Evolutionary conservation across 306 rosid genomes (phyloP).

Genomic region (Fragaria iinumae): DNA sequence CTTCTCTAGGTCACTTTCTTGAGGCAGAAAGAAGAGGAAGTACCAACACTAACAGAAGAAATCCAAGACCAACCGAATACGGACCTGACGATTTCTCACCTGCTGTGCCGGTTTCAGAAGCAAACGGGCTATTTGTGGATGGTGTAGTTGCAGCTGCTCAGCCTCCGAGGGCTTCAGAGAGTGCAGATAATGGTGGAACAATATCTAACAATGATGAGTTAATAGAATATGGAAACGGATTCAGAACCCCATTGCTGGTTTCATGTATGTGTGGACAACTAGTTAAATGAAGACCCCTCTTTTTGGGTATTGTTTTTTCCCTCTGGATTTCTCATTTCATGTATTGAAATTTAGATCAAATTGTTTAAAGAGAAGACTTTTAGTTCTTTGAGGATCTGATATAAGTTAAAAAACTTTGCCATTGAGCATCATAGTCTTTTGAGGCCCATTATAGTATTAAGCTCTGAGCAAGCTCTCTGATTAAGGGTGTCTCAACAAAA

Average conservation of each 20-base stretch:
- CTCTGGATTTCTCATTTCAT: not conserved
- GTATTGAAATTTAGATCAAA: not conserved
- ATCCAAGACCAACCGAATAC: constrained; percentile 10
- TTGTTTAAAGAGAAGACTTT: not conserved
- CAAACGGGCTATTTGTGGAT: constrained; percentile 30
- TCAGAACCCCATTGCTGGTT: constrained; percentile 30
- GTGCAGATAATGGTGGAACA: constrained; percentile 24
- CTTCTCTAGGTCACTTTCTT: constrained; percentile 68
- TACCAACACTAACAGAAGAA: constrained; percentile 27
- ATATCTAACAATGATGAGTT: constrained; percentile 26
- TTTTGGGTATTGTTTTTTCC: not conserved
- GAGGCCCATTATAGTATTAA: not conserved
- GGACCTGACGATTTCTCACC: constrained; percentile 33
- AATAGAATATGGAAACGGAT: constrained; percentile 30
- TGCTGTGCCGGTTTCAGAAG: constrained; percentile 2
- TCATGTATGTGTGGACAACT: constrained; percentile 45
- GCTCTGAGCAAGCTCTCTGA: not conserved
- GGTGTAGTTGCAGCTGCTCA: constrained; percentile 36
- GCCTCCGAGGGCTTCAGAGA: constrained; percentile 20
- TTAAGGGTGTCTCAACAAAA: not conserved
- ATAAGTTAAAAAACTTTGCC: not conserved
- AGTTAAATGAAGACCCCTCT: constrained; percentile 6
- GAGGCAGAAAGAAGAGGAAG: constrained; percentile 60
- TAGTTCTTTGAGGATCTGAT: not conserved
- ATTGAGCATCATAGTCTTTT: not conserved